Evolutionary conservation across 31 red algal genomes (phyloP).

Genomic region (Bonnemaisonia californica): DNA sequence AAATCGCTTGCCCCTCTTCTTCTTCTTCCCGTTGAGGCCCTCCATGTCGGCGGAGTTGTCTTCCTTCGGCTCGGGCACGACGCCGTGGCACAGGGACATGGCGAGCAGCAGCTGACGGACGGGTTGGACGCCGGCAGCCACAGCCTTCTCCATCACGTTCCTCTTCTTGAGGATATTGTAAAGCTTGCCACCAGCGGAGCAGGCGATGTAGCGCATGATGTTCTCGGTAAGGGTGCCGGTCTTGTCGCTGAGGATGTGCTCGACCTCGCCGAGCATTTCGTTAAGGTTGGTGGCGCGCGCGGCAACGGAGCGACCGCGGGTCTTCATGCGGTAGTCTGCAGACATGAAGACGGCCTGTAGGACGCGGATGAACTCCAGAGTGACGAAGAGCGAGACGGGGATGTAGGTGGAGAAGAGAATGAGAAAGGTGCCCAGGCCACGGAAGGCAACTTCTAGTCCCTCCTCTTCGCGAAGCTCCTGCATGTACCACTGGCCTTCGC

Average conservation of each 20-base stretch:
- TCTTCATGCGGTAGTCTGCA: slow-evolving; percentile 74
- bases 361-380: slow-evolving; percentile 82
- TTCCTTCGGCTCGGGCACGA: slow-evolving; percentile 75
- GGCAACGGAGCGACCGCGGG: slow-evolving; percentile 54
- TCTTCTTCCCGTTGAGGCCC: slow-evolving; percentile 13
- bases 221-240: slow-evolving; percentile 91
- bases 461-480: slow-evolving; percentile 30
- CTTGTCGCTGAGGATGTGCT: slow-evolving; percentile 84
- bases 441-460: neutral
- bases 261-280: slow-evolving; percentile 77
- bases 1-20: slow-evolving; percentile 17
- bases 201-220: slow-evolving; percentile 82
- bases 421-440: slow-evolving; percentile 77
- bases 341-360: slow-evolving; percentile 77
- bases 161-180: slow-evolving; percentile 64
- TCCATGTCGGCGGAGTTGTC: slow-evolving; percentile 5
- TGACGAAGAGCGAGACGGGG: slow-evolving; percentile 85
- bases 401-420: slow-evolving; percentile 84
- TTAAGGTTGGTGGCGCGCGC: slow-evolving; percentile 82
- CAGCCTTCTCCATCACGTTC: slow-evolving; percentile 51
- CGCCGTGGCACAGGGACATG: slow-evolving; percentile 77
- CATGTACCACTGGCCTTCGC: slow-evolving; percentile 82
- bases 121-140: slow-evolving; percentile 28
- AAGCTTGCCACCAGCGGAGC: slow-evolving; percentile 66
- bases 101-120: slow-evolving; percentile 68